These are phyloP conservation scores for Martensiomyces pterosporus DNA, from an alignment of 192 early-diverging fungal species.

Conservation along the genomic window DNA sequence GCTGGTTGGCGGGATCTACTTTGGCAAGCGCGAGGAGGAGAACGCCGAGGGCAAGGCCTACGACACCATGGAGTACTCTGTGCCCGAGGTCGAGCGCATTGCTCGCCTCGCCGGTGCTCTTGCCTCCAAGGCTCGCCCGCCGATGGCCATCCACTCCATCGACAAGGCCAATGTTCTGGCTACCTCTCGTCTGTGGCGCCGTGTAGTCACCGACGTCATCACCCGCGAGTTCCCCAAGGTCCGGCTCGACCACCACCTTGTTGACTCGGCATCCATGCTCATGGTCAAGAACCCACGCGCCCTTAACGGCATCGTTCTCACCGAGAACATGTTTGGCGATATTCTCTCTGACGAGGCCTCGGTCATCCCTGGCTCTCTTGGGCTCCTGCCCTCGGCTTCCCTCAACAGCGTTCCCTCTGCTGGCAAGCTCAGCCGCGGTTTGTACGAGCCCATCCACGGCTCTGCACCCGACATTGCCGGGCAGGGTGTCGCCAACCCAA, in stretches of 20 bases:
- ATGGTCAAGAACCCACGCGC: slow-evolving; percentile 87
- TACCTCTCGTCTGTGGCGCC: slow-evolving; percentile 95
- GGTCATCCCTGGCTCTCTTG: slow-evolving; percentile 92
- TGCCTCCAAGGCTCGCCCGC: slow-evolving; percentile 72
- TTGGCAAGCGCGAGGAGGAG: slow-evolving; percentile 88
- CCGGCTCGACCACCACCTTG: slow-evolving; percentile 84
- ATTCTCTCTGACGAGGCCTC: slow-evolving; percentile 94
- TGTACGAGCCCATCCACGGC: slow-evolving; percentile 99
- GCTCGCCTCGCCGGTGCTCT: slow-evolving; percentile 90
- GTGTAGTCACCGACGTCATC: slow-evolving; percentile 85
- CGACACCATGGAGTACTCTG: slow-evolving; percentile 94
- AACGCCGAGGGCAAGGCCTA: slow-evolving; percentile 77
- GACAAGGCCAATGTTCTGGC: slow-evolving; percentile 99
- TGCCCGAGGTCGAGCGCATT: slow-evolving; percentile 87
- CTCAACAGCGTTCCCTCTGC: slow-evolving; percentile 82
- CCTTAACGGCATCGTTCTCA: slow-evolving; percentile 93
- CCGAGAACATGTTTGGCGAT: slow-evolving; percentile 99
- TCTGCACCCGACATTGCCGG: slow-evolving; percentile 99
- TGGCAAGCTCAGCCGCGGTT: slow-evolving; percentile 65
- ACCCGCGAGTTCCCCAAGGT: slow-evolving; percentile 86
- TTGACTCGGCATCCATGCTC: slow-evolving; percentile 96
- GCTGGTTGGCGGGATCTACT: slow-evolving; percentile 97
- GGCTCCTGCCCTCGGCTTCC: slow-evolving; percentile 88
- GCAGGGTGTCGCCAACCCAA: slow-evolving; percentile 92
- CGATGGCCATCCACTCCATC: slow-evolving; percentile 87